Evolutionary conservation across 1,284 basidiomycete species (phyloP), one percentile per base, ranked within the genome.

Genomic region (Malassezia globosa): DNA sequence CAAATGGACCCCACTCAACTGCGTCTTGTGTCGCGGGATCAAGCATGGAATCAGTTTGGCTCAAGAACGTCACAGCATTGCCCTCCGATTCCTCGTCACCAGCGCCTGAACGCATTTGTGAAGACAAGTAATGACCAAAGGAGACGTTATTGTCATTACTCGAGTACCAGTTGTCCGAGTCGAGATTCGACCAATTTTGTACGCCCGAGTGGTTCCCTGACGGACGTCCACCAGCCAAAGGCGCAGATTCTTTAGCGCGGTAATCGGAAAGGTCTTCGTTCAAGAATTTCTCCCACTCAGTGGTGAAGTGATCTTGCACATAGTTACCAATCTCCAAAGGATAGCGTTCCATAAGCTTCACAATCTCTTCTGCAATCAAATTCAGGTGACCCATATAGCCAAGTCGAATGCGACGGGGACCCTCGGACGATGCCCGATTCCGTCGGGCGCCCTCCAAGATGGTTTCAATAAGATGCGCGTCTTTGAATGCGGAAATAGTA

Each of bases 311-410:
- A 3, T 23, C 24, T 5, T 56, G 42, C 1, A 66, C 51, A 2
- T 51, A 45, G 18, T 51, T 38, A 8, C 55, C 58, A n/a, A 69
- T 51, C 35, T 61, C 58, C 18, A 55, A 36, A 6, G 89, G 87
- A 73, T 87, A 90, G 38, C 85, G 81, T 38, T 88, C 83, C 33
- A 92, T 77, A 5, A 86, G 81, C 51, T 80, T 80, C 64, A 89
- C 81, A 11, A 89, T 83, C 63, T 90, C 87, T 69, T 90, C 87
- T 0, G 87, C 82, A 56, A 99, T 89, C 54, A 96, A 80, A 10
- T 85, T 85, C 36, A 97, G 79, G 70, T 97, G 90, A 0, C 92
- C 92, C 92, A 97, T 97, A 74, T 87, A 94, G 1, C 90, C 89
- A 4, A 71, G 53, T 11, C 69, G 61, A 23, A 71, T 65, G 11